A percentile compares a stretch with the other conserved stretches of the same genome.
phyloP scores from a whole-genome alignment of 257 asterid species.

The Cynanchum wilfordii region DNA sequence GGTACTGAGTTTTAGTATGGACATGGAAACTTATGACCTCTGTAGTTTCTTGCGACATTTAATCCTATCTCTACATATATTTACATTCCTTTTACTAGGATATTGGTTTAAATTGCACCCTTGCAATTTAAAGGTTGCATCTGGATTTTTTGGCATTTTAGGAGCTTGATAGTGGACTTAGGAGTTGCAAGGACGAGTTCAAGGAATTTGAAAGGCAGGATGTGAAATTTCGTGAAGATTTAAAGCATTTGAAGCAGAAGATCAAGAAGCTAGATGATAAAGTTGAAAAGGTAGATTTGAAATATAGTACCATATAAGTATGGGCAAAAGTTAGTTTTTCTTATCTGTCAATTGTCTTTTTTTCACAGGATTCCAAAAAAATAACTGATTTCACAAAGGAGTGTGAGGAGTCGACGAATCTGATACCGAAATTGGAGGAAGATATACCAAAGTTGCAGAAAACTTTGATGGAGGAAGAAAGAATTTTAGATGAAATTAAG shows the following conservation, averaged over 20 bases:
- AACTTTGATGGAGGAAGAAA: constrained; percentile 64
- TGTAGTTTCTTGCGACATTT: background rate
- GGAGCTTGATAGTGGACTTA: constrained; percentile 68
- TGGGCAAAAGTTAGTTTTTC: background rate
- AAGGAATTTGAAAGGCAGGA: constrained; percentile 97
- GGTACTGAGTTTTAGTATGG: background rate
- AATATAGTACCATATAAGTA: background rate
- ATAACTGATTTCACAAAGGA: constrained; percentile 57
- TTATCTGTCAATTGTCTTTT: background rate
- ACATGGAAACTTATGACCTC: background rate
- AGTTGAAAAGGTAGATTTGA: constrained; percentile 64
- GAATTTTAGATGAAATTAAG: constrained; percentile 63
- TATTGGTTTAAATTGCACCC: background rate
- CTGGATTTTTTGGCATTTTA: constrained; percentile 17
- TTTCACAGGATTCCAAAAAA: constrained; percentile 62
- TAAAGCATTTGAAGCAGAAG: constrained; percentile 80
- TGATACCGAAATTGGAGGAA: constrained; percentile 80
- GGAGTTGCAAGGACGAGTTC: constrained; percentile 67
- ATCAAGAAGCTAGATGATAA: constrained; percentile 75
- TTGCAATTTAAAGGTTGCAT: background rate
- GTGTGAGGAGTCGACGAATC: constrained; percentile 61
- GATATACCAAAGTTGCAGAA: constrained; percentile 66
- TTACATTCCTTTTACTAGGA: background rate
- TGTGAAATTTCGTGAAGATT: constrained; percentile 73
- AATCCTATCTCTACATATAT: background rate